Percentiles rank a stretch among this genome's conserved stretches.
Conservation (phyloP, 495 filamentous ascomycete genomes). For the Trichoderma parareesei region DNA sequence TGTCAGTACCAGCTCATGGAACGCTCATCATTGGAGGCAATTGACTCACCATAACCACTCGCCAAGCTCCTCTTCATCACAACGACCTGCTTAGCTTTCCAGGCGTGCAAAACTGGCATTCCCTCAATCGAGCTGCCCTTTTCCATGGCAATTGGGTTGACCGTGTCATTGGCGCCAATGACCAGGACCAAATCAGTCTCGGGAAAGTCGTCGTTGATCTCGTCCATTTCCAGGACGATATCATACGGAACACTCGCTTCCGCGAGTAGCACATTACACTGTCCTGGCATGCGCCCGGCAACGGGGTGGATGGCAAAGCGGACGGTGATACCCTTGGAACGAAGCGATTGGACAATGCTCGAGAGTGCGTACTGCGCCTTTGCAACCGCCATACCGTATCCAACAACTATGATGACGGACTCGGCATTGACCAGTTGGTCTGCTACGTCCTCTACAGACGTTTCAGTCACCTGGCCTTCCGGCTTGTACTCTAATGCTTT, state of each 20-base stretch:
- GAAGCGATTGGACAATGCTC: constrained; percentile 63
- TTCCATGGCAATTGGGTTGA: constrained; percentile 76
- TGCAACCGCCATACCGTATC: constrained; percentile 82
- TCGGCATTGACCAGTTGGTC: constrained; percentile 62
- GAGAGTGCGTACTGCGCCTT: constrained; percentile 81
- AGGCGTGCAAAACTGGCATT: constrained; percentile 79
- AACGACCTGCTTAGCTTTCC: constrained; percentile 83
- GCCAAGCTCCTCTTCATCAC: constrained; percentile 82
- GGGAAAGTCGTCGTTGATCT: constrained; percentile 80
- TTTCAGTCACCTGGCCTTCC: constrained; percentile 62
- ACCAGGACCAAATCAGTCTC: constrained; percentile 79
- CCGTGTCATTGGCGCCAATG: constrained; percentile 80
- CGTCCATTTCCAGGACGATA: constrained; percentile 82
- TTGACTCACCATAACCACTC: constrained; percentile 63
- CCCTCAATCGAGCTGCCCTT: constrained; percentile 70
- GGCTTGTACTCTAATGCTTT: constrained; percentile 55
- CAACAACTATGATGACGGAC: constrained; percentile 73
- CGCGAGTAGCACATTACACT: constrained; percentile 77
- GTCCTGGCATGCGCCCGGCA: constrained; percentile 76
- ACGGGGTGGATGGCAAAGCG: constrained; percentile 84
- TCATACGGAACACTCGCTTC: constrained; percentile 79
- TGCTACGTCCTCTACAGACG: constrained; percentile 65
- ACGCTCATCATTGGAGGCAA: neutral
- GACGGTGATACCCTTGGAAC: constrained; percentile 61
- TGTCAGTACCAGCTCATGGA: constrained; percentile 5